A percentile compares a stretch with the other conserved stretches of the same genome.
phyloP scores from a whole-genome alignment of 2,329 filamentous ascomycete genomes.

The Beauveria sp. region DNA sequence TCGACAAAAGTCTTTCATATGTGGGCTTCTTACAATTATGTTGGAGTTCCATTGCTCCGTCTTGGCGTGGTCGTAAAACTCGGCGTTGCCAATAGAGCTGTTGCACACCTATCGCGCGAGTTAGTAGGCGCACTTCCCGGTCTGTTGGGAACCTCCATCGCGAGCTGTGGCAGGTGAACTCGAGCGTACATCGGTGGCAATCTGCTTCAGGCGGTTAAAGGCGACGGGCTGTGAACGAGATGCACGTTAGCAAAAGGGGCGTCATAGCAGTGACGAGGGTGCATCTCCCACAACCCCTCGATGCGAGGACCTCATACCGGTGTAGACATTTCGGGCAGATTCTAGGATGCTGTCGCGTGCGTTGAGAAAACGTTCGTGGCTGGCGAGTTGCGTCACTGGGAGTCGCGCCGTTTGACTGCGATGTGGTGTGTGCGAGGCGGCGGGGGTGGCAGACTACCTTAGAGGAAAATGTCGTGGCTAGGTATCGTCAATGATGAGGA shows the following conservation, averaged over 20 bases:
- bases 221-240: constrained; percentile 58
- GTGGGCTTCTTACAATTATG: constrained; percentile 65
- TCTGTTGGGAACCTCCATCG: background rate
- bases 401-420: background rate
- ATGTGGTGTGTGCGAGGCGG: background rate
- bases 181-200: constrained; percentile 66
- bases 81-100: constrained; percentile 62
- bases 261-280: background rate
- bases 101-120: constrained; percentile 64
- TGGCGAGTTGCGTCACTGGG: background rate
- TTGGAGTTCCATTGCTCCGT: constrained; percentile 83
- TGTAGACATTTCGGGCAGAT: constrained; percentile 27
- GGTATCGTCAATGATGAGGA: background rate
- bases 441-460: background rate
- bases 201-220: constrained; percentile 71
- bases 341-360: background rate
- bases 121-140: constrained; percentile 3
- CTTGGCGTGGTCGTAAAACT: constrained; percentile 79
- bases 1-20: background rate
- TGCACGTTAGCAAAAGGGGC: constrained; percentile 16
- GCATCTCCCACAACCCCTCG: background rate
- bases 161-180: constrained; percentile 1
- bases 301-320: constrained; percentile 21
- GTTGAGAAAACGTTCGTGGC: background rate
- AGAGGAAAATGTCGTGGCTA: background rate